These are phyloP conservation scores for Fusarium poae DNA, from an alignment of 2,329 filamentous ascomycete genomes.

Conservation along the genomic window DNA sequence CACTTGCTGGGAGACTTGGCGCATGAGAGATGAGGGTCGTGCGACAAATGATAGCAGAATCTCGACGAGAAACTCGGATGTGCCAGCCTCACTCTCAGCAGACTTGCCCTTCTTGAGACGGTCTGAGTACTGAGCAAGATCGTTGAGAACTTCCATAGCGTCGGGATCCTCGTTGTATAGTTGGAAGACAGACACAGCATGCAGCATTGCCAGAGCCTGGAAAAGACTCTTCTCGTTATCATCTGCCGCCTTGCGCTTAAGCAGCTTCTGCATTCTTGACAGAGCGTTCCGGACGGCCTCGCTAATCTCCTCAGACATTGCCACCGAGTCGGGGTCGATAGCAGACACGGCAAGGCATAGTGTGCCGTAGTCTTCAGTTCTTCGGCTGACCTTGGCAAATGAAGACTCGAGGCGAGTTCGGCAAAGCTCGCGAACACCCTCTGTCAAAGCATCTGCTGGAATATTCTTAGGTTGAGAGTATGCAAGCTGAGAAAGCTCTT, in stretches of 20 bases:
- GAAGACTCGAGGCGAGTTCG: slow-evolving; percentile 69
- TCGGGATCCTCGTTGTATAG: slow-evolving; percentile 92
- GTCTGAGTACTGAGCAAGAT: slow-evolving; percentile 81
- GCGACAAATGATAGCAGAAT: slow-evolving; percentile 91
- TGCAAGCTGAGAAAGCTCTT: slow-evolving; percentile 67
- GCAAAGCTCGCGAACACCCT: slow-evolving; percentile 66
- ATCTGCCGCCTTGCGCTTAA: slow-evolving; percentile 57
- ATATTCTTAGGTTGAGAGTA: slow-evolving; percentile 64
- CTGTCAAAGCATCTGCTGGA: slow-evolving; percentile 60
- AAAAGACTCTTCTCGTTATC: slow-evolving; percentile 57
- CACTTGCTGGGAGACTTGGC: slow-evolving; percentile 87
- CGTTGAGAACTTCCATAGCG: slow-evolving; percentile 83
- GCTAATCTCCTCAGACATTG: slow-evolving; percentile 68
- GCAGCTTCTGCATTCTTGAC: slow-evolving; percentile 65
- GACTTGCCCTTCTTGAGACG: slow-evolving; percentile 66
- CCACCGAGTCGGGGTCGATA: slow-evolving; percentile 65
- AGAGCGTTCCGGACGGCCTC: slow-evolving; percentile 66
- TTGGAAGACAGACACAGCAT: slow-evolving; percentile 87
- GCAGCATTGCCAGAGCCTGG: slow-evolving; percentile 81
- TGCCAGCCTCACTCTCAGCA: slow-evolving; percentile 65
- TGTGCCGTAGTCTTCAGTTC: slow-evolving; percentile 64
- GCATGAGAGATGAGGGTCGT: slow-evolving; percentile 84
- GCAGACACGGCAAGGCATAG: slow-evolving; percentile 68
- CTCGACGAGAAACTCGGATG: slow-evolving; percentile 83
- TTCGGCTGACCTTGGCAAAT: slow-evolving; percentile 69